A percentile compares a stretch with the other conserved stretches of the same genome.
These are phyloP conservation scores for Closterium sp. DNA, from an alignment of 139 green algal genomes.

Conservation along the genomic window DNA sequence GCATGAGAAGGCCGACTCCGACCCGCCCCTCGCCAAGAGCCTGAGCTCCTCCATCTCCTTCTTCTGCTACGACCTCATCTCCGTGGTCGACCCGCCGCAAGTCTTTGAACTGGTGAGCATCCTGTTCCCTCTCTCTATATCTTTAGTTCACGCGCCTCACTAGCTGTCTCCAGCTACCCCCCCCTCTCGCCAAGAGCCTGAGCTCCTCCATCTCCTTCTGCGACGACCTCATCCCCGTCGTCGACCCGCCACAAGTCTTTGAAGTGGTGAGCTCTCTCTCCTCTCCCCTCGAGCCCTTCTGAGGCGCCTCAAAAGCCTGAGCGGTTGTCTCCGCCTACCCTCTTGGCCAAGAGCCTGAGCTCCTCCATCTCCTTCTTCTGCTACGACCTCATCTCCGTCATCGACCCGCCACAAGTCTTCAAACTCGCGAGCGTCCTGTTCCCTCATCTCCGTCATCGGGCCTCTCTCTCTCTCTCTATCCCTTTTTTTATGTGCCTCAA, in stretches of 20 bases:
- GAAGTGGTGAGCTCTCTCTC: conserved; percentile 36
- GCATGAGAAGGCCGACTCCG: conserved; percentile 15
- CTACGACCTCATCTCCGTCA: conserved; percentile 37
- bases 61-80: conserved; percentile 52
- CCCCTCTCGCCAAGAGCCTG: conserved; percentile 25
- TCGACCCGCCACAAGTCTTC: conserved; percentile 40
- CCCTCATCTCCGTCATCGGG: too few relatives aligned
- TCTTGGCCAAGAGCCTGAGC: conserved; percentile 42
- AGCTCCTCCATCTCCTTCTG: conserved; percentile 50
- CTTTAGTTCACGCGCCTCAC: too few relatives aligned
- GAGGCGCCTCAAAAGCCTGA: too few relatives aligned
- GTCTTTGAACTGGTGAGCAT: conserved; percentile 40
- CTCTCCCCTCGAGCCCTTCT: too few relatives aligned
- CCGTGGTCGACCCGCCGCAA: conserved; percentile 36
- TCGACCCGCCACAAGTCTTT: conserved; percentile 42
- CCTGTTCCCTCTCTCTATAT: too few relatives aligned
- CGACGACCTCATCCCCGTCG: conserved; percentile 38
- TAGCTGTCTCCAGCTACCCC: background rate
- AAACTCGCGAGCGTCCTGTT: conserved; percentile 12
- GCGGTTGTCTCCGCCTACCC: too few relatives aligned
- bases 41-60: conserved; percentile 47
- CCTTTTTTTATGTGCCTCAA: too few relatives aligned
- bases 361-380: conserved; percentile 48
- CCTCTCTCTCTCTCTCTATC: too few relatives aligned
- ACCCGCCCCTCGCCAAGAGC: conserved; percentile 17